These are phyloP conservation scores for Rhizophlyctis rosea DNA, from an alignment of 192 early-diverging fungal genomes.

Conservation along the genomic window DNA sequence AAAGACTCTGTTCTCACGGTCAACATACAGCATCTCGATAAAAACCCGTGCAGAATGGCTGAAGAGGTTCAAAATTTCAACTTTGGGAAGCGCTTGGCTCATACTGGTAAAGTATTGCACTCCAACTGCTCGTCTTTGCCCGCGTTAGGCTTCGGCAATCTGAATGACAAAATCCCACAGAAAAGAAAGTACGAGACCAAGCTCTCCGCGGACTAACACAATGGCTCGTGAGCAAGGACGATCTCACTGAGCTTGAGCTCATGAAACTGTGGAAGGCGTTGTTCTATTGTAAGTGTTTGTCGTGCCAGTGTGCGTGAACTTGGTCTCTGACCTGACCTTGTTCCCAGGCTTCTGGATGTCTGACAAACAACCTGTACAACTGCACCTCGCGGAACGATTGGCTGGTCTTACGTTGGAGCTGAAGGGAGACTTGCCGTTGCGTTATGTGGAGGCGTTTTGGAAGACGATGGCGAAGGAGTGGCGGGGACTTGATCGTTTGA, in stretches of 20 bases:
- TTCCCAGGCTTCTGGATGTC: constrained; percentile 89
- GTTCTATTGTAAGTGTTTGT: constrained; percentile 73
- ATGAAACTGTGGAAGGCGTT: constrained; percentile 89
- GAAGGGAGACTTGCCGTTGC: constrained; percentile 43
- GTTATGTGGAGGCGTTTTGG: constrained; percentile 66
- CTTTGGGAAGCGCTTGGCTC: constrained; percentile 67
- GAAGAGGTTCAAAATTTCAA: neutral
- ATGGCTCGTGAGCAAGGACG: constrained; percentile 53
- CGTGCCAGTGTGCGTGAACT: neutral
- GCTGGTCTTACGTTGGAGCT: constrained; percentile 55
- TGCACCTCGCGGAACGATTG: constrained; percentile 79
- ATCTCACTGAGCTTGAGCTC: constrained; percentile 62
- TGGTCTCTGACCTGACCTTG: neutral
- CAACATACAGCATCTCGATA: too few species aligned
- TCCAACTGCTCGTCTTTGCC: neutral
- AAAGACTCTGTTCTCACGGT: too few species aligned
- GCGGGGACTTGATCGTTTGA: constrained; percentile 73
- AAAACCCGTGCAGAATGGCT: neutral
- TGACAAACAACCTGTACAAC: constrained; percentile 89
- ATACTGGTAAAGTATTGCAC: constrained; percentile 51
- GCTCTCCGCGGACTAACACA: constrained; percentile 59
- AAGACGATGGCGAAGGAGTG: constrained; percentile 65
- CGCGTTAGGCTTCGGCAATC: neutral
- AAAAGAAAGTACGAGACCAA: constrained; percentile 71
- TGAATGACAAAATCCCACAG: too few species aligned